Conservation (phyloP, 139 green algal genomes). For the Tetradesmus obliquus region DNA sequence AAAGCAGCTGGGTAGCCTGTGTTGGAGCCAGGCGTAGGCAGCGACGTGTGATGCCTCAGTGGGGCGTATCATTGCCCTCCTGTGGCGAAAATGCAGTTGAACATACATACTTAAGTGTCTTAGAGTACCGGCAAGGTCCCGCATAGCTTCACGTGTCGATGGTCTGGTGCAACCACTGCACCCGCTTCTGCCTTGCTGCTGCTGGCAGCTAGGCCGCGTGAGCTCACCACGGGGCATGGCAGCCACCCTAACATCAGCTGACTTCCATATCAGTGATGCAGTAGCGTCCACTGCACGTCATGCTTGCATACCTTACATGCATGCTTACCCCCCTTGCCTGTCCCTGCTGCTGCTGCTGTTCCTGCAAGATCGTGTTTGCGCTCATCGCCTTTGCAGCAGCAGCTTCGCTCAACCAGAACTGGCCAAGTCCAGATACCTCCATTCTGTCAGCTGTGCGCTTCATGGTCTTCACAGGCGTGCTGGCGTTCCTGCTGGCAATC, state of each 20-base stretch:
- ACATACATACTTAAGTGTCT: not conserved
- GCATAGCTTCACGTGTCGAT: not conserved
- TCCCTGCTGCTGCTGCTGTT: not conserved
- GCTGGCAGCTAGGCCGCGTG: not conserved
- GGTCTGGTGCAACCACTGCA: not conserved
- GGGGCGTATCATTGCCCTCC: not conserved
- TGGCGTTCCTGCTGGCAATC: constrained; percentile 30
- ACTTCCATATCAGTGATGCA: not conserved
- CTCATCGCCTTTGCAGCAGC: constrained; percentile 42
- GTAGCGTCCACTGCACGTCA: not conserved
- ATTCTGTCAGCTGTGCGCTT: constrained; percentile 34
- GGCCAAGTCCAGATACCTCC: not conserved
- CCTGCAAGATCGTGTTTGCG: constrained; percentile 38
- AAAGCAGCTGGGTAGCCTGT: not conserved
- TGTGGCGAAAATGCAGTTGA: not conserved
- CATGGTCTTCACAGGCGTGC: constrained; percentile 48
- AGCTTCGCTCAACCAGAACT: constrained; percentile 29
- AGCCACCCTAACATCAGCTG: not conserved
- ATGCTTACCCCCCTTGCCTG: not conserved
- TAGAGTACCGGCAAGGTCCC: not conserved
- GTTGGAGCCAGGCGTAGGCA: constrained; percentile 2
- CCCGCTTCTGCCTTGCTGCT: not conserved
- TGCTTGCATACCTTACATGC: not conserved
- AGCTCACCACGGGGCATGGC: not conserved
- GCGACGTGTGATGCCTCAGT: not conserved